A percentile compares a stretch with the other conserved stretches of the same genome.
phyloP scores from a whole-genome alignment of 139 green algal genomes.

The Zygnema cylindricum region DNA sequence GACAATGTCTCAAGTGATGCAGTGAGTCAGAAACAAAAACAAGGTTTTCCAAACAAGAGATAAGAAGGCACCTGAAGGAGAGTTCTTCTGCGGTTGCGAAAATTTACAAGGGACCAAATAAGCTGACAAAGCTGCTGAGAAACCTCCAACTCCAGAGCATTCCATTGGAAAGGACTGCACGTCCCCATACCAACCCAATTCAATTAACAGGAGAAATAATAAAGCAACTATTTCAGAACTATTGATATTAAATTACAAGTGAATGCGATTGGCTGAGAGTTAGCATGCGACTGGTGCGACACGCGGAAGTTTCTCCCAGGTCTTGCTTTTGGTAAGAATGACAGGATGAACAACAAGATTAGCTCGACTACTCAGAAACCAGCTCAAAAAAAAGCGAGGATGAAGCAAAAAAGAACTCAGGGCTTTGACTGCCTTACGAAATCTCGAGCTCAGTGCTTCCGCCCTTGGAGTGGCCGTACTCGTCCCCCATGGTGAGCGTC shows the following conservation, averaged over 20 bases:
- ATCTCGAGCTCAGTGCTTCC: slow-evolving; percentile 83
- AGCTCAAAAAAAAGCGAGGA: too few species aligned
- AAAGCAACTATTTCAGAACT: slow-evolving; percentile 13
- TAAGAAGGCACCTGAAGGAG: slow-evolving; percentile 53
- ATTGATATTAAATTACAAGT: too few species aligned
- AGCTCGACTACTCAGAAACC: too few species aligned
- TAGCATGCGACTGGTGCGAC: too few species aligned
- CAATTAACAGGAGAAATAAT: background rate
- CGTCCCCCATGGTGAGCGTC: slow-evolving; percentile 92
- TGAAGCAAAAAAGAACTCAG: too few species aligned
- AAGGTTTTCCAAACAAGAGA: background rate
- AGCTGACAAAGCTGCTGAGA: slow-evolving; percentile 28
- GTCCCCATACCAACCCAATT: background rate
- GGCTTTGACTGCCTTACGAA: background rate
- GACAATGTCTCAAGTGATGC: too few species aligned
- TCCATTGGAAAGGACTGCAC: slow-evolving; percentile 31
- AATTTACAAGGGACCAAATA: slow-evolving; percentile 21
- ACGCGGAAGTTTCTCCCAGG: too few species aligned
- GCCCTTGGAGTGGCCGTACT: slow-evolving; percentile 80
- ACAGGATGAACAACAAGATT: too few species aligned
- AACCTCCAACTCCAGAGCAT: slow-evolving; percentile 4
- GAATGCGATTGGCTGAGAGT: too few species aligned
- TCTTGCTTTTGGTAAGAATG: slow-evolving; percentile 1
- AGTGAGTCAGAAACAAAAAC: background rate
- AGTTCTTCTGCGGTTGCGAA: slow-evolving; percentile 43